These are phyloP conservation scores for Ceriops tagal DNA, from an alignment of 345 rosid genomes.

Conservation along the genomic window DNA sequence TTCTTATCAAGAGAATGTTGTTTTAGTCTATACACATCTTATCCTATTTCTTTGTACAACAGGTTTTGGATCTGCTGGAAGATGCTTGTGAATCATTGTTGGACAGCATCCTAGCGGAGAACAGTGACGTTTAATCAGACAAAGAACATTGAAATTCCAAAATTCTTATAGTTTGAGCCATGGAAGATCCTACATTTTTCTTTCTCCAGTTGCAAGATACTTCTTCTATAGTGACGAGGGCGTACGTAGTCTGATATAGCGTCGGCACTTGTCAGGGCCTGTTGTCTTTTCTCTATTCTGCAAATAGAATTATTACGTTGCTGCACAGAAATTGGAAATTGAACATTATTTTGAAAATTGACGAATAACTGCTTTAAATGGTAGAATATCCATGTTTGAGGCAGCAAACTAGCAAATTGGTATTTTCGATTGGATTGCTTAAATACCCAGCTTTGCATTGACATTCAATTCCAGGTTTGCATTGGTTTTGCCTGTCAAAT, in stretches of 20 bases:
- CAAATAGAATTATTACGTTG: neutral
- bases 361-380: neutral
- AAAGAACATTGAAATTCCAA: slow-evolving; percentile 7
- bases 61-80: slow-evolving; percentile 87
- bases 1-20: no score
- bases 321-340: neutral
- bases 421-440: no score
- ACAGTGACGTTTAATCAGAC: slow-evolving; percentile 7
- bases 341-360: neutral
- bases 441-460: no score
- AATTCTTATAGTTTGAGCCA: slow-evolving; percentile 4
- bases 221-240: neutral
- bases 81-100: slow-evolving; percentile 89
- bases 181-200: neutral
- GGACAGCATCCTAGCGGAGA: slow-evolving; percentile 58
- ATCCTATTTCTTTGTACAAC: slow-evolving; percentile 10
- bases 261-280: neutral
- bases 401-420: no score
- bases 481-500: no score
- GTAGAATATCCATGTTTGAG: neutral
- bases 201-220: neutral
- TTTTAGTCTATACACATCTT: neutral
- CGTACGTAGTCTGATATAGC: neutral
- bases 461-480: no score
- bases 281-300: neutral